Evolutionary conservation across 1,284 basidiomycete genomes (phyloP), one percentile per base, ranked within the genome.

Genomic region (Polyporus tsugae): DNA sequence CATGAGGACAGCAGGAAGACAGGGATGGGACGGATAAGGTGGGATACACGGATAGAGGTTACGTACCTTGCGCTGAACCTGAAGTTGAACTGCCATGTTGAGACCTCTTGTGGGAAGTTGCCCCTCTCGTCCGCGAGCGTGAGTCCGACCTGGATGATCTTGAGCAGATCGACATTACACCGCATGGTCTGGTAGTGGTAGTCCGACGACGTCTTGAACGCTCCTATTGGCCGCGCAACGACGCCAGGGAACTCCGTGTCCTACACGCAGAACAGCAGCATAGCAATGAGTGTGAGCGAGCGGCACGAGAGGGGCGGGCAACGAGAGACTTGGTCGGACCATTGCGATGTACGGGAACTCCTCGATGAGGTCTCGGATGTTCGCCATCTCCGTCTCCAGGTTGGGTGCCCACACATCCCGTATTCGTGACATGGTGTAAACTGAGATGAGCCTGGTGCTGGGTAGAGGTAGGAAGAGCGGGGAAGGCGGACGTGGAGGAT

Each of bases 11-110:
- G 38, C 17, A 64, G 10, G 41, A 57, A 33, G 62, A 13, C 6
- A 35, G 25, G 41, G 60, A 7, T 7, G 22, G 42, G 22, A 29
- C 38, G 22, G 42, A 41, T 60, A 29, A 29, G 60, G 41, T 39
- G 29, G 57, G 58, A 9, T 19, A 59, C 5, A n/a, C 11, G 33
- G 58, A 38, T 15, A 46, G 35, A 41, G 55, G 17, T 10, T 13
- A 86, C 94, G 75, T 79, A 97, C 95, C 89, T 89, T 73, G 96
- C 83, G 81, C 90, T 95, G 82, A 99, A 99, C 74, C 90, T 89
- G 82, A 99, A 99, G 82, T 99, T 99, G 85, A 99, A 99, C 82
- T 99, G 98, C 97, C 97, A 99, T 41, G 96, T 98, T 63, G 94
- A 94, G 61, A 92, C 89, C 64, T 97, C 95, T 71, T 91, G 90